These are phyloP conservation scores for Sarocladiaceae sp. DNA, from an alignment of 2,329 filamentous ascomycete species.

Conservation along the genomic window DNA sequence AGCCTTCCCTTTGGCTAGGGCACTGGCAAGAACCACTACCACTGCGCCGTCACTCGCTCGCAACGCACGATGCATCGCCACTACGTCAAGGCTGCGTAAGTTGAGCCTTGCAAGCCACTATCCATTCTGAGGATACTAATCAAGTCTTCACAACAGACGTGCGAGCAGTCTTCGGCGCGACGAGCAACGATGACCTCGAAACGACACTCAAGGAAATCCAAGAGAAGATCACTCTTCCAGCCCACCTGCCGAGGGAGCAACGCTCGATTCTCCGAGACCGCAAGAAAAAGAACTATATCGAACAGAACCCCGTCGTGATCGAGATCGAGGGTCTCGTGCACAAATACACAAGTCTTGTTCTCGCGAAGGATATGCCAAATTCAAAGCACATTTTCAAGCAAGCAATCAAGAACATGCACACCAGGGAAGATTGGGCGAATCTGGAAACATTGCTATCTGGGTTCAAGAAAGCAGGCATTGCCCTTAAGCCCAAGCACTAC, in stretches of 20 bases:
- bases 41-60: background rate
- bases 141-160: slow-evolving; percentile 22
- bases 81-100: slow-evolving; percentile 25
- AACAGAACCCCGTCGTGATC: slow-evolving; percentile 52
- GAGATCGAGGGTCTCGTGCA: slow-evolving; percentile 54
- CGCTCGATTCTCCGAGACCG: slow-evolving; percentile 45
- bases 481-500: slow-evolving; percentile 29
- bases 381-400: slow-evolving; percentile 31
- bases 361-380: slow-evolving; percentile 36
- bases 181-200: slow-evolving; percentile 52
- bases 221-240: slow-evolving; percentile 56
- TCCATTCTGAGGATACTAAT: no score
- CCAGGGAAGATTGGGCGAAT: slow-evolving; percentile 47
- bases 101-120: no score
- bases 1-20: background rate
- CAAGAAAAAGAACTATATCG: slow-evolving; percentile 43
- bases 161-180: slow-evolving; percentile 42
- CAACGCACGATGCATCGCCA: slow-evolving; percentile 20
- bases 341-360: slow-evolving; percentile 45
- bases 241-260: slow-evolving; percentile 50
- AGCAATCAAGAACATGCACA: slow-evolving; percentile 42
- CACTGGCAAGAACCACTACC: background rate
- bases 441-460: slow-evolving; percentile 48
- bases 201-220: slow-evolving; percentile 48
- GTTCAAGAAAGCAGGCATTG: slow-evolving; percentile 36